Evolutionary conservation across 768 basidiomycete species (phyloP), one percentile per base, ranked within the genome.

Genomic region (Suillus luteus): DNA sequence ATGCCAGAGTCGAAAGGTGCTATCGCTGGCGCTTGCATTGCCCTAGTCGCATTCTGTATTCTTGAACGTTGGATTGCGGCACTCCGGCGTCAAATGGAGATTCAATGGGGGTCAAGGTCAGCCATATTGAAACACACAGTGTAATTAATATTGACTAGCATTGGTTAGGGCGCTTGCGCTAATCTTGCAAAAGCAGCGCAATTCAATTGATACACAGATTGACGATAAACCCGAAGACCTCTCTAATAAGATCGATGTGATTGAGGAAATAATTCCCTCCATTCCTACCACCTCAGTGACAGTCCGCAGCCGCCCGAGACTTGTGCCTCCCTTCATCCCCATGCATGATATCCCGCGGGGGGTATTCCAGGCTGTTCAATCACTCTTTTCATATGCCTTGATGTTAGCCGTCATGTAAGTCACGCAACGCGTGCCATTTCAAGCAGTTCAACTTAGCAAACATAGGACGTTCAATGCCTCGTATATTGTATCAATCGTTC

Each of bases 401-500:
- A 96, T 96, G 94, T 74, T 94, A 72, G 86, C 84, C 10, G 82
- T 92, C 69, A 93, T 94, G 92, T 93, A 75, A 76, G 88, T 51
- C 55, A 40, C 11, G n/a, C 48, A 57, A 44, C n/a, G 11, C 14
- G 27, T 52, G 19, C 19, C 22, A 46, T 65, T 37, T 44, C 59
- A 14, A 54, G 31, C 5, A 33, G 61, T 3, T 69, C 38, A 48
- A 44, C 40, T 70, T 66, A 71, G 27, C 55, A 27, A 60, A 44
- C 43, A 11, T 70, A 96, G 93, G 95, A 91, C 91, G 7, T 95
- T 91, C 77, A 87, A 94, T 67, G 88, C 83, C 5, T 88, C 85
- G 33, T 96, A 85, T 70, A 81, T 95, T 62, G 83, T 95, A 40
- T 81, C 88, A 12, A 85, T 95, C 65, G 72, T 94, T 15, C 61